Percentiles rank a stretch among this genome's conserved stretches.
Evolutionary conservation across 768 basidiomycete species (phyloP).

Genomic region (Filobasidium wieringae): DNA sequence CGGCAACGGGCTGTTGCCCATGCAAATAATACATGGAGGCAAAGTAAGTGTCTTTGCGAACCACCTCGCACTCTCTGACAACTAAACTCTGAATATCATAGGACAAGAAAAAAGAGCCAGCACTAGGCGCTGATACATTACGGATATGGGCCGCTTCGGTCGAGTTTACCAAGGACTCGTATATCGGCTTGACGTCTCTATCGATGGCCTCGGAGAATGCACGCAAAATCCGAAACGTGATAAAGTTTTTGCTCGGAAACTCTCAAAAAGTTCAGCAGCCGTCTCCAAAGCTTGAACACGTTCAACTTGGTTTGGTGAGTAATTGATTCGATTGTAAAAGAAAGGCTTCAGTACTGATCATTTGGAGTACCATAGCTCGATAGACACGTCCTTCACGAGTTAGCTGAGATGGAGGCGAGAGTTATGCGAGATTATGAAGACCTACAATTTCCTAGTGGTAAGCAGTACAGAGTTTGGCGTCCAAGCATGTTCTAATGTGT

Average conservation of each 20-base stretch:
- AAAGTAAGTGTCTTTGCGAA: slow-evolving; percentile 43
- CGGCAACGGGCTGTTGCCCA: slow-evolving; percentile 79
- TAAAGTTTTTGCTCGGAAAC: slow-evolving; percentile 76
- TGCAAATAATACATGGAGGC: slow-evolving; percentile 66
- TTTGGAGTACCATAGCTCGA: slow-evolving; percentile 53
- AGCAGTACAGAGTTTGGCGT: not conserved
- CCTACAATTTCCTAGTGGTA: slow-evolving; percentile 77
- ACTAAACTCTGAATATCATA: slow-evolving; percentile 26
- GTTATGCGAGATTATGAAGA: slow-evolving; percentile 58
- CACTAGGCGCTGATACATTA: slow-evolving; percentile 73
- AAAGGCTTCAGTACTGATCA: not conserved
- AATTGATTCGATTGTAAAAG: not conserved
- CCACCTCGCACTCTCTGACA: not conserved
- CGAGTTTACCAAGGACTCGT: slow-evolving; percentile 79
- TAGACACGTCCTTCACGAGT: slow-evolving; percentile 71
- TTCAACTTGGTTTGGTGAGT: slow-evolving; percentile 57
- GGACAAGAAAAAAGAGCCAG: slow-evolving; percentile 60
- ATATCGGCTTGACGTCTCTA: slow-evolving; percentile 67
- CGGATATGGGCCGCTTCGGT: slow-evolving; percentile 85
- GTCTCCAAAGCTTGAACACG: slow-evolving; percentile 29
- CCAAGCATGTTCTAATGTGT: not conserved
- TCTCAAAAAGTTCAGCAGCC: slow-evolving; percentile 41
- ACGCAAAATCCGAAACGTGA: slow-evolving; percentile 74
- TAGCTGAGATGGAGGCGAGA: slow-evolving; percentile 57
- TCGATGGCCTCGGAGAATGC: slow-evolving; percentile 61